phyloP scores from a whole-genome alignment of 169 alveolate species.

The Babesia sp. region DNA sequence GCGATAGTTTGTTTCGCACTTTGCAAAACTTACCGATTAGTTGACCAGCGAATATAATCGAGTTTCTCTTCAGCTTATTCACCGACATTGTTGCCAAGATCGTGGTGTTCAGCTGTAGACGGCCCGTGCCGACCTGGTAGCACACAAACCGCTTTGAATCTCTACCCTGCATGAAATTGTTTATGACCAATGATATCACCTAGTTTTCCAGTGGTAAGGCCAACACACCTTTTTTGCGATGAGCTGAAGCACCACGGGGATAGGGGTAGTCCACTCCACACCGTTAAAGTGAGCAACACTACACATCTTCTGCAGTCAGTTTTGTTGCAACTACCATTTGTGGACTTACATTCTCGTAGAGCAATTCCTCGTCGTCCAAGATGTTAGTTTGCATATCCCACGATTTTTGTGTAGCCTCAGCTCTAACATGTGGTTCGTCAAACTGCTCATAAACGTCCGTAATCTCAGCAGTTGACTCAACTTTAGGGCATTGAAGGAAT shows the following conservation, averaged over 20 bases:
- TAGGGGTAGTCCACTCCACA: constrained; percentile 53
- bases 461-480: too few relatives aligned
- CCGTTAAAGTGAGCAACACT: constrained; percentile 45
- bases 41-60: constrained; percentile 62
- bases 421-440: not conserved
- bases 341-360: constrained; percentile 29
- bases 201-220: not conserved
- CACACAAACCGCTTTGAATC: constrained; percentile 55
- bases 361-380: constrained; percentile 7
- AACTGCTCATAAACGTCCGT: not conserved
- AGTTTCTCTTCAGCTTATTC: constrained; percentile 48
- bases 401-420: constrained; percentile 1
- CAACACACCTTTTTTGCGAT: constrained; percentile 37
- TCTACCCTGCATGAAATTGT: constrained; percentile 4
- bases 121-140: constrained; percentile 77
- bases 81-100: constrained; percentile 64
- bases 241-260: constrained; percentile 54
- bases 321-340: not conserved
- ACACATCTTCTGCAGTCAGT: constrained; percentile 3
- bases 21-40: constrained; percentile 37
- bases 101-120: constrained; percentile 71
- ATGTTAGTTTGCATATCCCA: not conserved
- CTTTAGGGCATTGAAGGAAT: not conserved
- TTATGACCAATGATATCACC: not conserved
- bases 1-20: too few relatives aligned